phyloP scores from a whole-genome alignment of 2,329 filamentous ascomycete genomes.

The Neonectria magnoliae region DNA sequence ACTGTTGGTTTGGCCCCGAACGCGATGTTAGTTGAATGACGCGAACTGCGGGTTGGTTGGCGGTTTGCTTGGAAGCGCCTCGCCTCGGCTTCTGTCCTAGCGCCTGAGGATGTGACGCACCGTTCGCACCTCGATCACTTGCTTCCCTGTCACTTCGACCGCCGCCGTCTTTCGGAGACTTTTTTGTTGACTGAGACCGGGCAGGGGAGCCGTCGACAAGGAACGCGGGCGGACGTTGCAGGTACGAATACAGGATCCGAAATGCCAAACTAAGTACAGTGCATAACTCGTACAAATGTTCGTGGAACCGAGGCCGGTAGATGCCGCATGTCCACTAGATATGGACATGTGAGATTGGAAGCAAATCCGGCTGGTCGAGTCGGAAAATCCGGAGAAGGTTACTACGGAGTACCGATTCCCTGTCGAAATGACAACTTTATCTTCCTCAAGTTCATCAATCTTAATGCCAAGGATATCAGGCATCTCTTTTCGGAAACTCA shows the following conservation, averaged over 20 bases:
- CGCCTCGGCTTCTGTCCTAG: conserved; percentile 10
- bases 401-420: not conserved
- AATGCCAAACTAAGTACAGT: not conserved
- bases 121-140: conserved; percentile 25
- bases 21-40: conserved; percentile 17
- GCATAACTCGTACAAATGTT: not conserved
- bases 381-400: not conserved
- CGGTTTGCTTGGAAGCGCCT: conserved; percentile 11
- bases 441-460: not conserved
- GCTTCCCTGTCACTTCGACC: conserved; percentile 19
- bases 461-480: conserved; percentile 18
- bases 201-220: conserved; percentile 3
- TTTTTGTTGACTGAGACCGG: conserved; percentile 14
- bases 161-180: conserved; percentile 23
- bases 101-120: conserved; percentile 29
- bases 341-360: not conserved
- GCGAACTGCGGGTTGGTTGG: conserved; percentile 8
- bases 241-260: conserved; percentile 6
- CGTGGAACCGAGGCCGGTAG: not conserved
- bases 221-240: not conserved
- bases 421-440: conserved; percentile 1
- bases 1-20: conserved; percentile 16
- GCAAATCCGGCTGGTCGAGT: not conserved
- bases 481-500: not conserved
- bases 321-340: not conserved